Evolutionary conservation across 306 rosid genomes (phyloP), one percentile per base, ranked within the genome.

Genomic region (Nissolia schottii): DNA sequence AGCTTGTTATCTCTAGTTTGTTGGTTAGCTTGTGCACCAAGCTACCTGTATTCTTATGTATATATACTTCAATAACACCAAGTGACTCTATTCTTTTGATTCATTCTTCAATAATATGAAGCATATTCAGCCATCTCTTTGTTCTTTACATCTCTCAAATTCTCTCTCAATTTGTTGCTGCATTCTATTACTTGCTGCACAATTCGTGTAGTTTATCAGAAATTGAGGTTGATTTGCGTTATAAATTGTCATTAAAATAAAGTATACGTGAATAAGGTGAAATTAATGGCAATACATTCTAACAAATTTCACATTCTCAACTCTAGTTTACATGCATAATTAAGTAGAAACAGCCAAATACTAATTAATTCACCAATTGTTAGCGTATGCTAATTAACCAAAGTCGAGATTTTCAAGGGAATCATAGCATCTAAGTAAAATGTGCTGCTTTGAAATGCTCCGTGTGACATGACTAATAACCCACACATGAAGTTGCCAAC

Each of bases 361-460:
- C 8, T 70, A 69, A 25, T 38, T 34, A 32, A 67, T 45, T 40
- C 7, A 46, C 1, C 18, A 0, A 3, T 24, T 35, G 18, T 8
- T 43, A n/a, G n/a, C n/a, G n/a, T n/a, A 14, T 65, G 13, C 11
- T 43, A 19, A 55, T 51, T 27, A 50, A 50, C 13, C 51, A 15
- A 3, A 14, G 10, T 51, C 32, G 7, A 7, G 14, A 31, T 60
- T 34, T 74, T 54, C 16, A 0, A 9, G 32, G 56, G 73, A 68
- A 68, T 53, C 76, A n/a, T 19, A 35, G 73, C 24, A 69, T 54
- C 64, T 28, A 14, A 62, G 74, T 74, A 31, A 61, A 62, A 51
- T 60, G 67, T 73, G 61, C 72, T 41, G n/a, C 20, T 13, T 16
- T 74, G 65, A 19, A 29, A 48, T 64, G 19, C 64, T 23, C 6